Conservation (phyloP, 192 early-diverging fungal genomes). For the Coemansia sp. region DNA sequence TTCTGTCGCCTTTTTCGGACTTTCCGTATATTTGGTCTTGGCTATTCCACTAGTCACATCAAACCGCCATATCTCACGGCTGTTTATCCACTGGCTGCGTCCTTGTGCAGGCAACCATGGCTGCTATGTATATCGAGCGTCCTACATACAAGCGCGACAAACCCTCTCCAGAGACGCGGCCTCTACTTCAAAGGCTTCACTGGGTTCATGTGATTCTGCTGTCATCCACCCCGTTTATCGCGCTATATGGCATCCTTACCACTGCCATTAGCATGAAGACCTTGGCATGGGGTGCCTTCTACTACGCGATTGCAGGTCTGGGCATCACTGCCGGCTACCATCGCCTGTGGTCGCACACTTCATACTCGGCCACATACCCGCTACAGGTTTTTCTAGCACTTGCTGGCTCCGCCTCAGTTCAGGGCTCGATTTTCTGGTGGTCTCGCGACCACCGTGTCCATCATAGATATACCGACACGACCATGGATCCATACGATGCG, state of each 20-base stretch:
- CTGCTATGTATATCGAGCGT: constrained; percentile 43
- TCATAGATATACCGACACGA: constrained; percentile 85
- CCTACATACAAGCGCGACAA: constrained; percentile 52
- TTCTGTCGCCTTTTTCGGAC: background rate
- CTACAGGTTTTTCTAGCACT: constrained; percentile 65
- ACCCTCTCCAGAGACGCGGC: constrained; percentile 37
- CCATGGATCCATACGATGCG: constrained; percentile 80
- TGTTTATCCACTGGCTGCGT: background rate
- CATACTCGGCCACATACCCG: constrained; percentile 65
- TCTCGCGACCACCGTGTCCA: constrained; percentile 81
- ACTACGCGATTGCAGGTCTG: constrained; percentile 38
- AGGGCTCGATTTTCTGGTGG: constrained; percentile 89
- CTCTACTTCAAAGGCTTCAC: constrained; percentile 58
- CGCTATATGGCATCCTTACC: constrained; percentile 74
- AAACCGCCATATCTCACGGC: background rate
- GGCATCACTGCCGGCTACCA: constrained; percentile 74
- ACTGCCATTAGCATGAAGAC: constrained; percentile 70
- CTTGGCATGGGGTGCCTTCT: constrained; percentile 50
- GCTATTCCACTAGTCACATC: background rate
- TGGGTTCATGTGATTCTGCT: constrained; percentile 70
- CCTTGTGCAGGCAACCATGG: constrained; percentile 16
- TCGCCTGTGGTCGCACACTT: constrained; percentile 77
- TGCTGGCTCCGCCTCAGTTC: constrained; percentile 69
- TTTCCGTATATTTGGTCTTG: background rate
- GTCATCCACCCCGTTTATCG: constrained; percentile 71